Conservation (phyloP, 345 rosid genomes). For the Abelmoschus esculentus region DNA sequence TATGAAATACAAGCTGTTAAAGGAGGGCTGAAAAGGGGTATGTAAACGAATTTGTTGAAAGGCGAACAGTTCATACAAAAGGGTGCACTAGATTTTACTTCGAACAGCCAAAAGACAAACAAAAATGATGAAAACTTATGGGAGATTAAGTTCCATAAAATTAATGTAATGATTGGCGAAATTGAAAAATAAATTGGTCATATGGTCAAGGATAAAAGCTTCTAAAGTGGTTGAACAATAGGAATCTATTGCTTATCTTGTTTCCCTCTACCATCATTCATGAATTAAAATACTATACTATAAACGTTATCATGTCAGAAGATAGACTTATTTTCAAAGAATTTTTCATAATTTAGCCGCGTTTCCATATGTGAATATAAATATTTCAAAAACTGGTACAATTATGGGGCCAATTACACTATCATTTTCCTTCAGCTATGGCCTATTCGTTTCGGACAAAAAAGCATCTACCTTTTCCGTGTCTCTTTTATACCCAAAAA, state of each 20-base stretch:
- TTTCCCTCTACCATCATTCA: not conserved
- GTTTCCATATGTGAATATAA: too few species aligned
- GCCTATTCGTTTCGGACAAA: too few species aligned
- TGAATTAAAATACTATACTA: not conserved
- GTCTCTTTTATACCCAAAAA: too few species aligned
- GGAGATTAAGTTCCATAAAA: not conserved
- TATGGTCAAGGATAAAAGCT: not conserved
- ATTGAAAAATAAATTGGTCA: not conserved
- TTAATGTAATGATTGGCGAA: not conserved
- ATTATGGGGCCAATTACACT: too few species aligned
- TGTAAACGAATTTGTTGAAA: not conserved
- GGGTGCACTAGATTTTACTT: not conserved
- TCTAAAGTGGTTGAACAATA: not conserved
- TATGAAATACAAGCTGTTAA: not conserved
- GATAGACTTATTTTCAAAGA: too few species aligned
- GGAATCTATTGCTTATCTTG: slow-evolving; percentile 11
- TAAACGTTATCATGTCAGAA: not conserved
- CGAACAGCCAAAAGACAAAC: not conserved
- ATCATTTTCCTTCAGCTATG: too few species aligned
- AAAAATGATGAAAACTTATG: not conserved
- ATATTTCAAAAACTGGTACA: too few species aligned
- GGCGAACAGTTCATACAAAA: not conserved
- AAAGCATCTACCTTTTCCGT: too few species aligned
- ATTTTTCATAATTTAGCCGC: too few species aligned
- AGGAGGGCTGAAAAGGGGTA: not conserved